These are phyloP conservation scores for Pseudocercospora macadamiae DNA, from an alignment of 2,329 filamentous ascomycete genomes.

Conservation along the genomic window DNA sequence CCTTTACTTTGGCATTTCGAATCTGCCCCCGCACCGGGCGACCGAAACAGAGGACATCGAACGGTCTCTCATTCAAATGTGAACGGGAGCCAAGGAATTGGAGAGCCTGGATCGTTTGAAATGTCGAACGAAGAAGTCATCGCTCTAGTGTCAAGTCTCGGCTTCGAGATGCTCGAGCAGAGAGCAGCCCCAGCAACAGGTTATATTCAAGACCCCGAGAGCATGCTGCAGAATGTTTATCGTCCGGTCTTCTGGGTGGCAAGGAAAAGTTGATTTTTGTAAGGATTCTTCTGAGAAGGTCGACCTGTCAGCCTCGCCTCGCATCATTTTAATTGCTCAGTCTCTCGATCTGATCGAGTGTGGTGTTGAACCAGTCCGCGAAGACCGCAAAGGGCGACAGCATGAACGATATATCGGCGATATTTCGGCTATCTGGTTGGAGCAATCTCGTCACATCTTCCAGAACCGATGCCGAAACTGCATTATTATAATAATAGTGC, in stretches of 20 bases:
- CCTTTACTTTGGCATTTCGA: constrained; percentile 96
- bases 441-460: no score
- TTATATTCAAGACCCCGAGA: constrained; percentile 83
- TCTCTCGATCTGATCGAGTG: no score
- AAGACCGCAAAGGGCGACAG: no score
- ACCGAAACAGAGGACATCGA: constrained; percentile 48
- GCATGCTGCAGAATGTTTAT: constrained; percentile 86
- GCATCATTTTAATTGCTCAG: no score
- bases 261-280: constrained; percentile 65
- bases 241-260: constrained; percentile 83
- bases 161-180: constrained; percentile 65
- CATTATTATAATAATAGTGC: no score
- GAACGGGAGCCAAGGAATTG: constrained; percentile 56
- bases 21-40: constrained; percentile 60
- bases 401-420: no score
- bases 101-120: constrained; percentile 87
- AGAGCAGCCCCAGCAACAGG: constrained; percentile 65
- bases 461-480: no score
- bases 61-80: constrained; percentile 1
- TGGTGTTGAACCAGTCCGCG: no score
- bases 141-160: constrained; percentile 70
- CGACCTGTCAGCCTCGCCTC: no score
- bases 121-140: constrained; percentile 87
- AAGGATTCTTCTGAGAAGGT: no score
- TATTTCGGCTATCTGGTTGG: no score